Evolutionary conservation across 129 eudicot species (phyloP), one percentile per base, ranked within the genome.

Genomic region (Kitagawia praeruptora): DNA sequence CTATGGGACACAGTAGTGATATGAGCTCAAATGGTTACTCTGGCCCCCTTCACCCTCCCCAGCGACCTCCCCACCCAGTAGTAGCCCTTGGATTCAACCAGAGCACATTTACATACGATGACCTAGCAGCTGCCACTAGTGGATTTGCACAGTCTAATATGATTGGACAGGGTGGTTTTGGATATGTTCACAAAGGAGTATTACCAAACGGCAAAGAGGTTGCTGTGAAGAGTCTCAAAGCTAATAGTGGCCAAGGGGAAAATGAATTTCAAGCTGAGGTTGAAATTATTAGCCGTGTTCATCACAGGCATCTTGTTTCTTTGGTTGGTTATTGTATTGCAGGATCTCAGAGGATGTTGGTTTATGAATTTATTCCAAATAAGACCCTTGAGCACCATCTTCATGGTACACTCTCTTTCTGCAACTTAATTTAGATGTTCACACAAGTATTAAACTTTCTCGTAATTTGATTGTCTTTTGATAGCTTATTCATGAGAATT

Each of bases 241-340:
- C 91, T 6, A 89, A 87, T 53, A 88, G 92, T 67, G 95, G 95
- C 16, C 97, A 92, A 83, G 95, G 97, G 3, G 95, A 92, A 37
- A 77, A 88, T 37, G 97, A 92, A 83, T 92, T 92, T 45, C 93
- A 92, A 54, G 91, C 97, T 3, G 97, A 92, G 75, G 91, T 92
- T 51, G 97, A 90, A 39, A 90, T 84, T 80, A 87, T 90, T 71
- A 92, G 93, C 58, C 84, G 91, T 4, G 91, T 92, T 15, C 96
- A 90, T 78, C 93, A 92, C 77, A 86, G 89, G 6, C 96, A 92
- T 74, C 84, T 92, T 27, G 97, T 90, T 18, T 88, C 96, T 48
- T 80, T 92, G 80, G 97, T 92, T 79, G 96, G 97, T 8, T 88
- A 92, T 80, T 92, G 97, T 77, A 92, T 85, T 18, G 85, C 95